Conservation (phyloP, 1,139 yeast species). For the Pichia terricola region DNA sequence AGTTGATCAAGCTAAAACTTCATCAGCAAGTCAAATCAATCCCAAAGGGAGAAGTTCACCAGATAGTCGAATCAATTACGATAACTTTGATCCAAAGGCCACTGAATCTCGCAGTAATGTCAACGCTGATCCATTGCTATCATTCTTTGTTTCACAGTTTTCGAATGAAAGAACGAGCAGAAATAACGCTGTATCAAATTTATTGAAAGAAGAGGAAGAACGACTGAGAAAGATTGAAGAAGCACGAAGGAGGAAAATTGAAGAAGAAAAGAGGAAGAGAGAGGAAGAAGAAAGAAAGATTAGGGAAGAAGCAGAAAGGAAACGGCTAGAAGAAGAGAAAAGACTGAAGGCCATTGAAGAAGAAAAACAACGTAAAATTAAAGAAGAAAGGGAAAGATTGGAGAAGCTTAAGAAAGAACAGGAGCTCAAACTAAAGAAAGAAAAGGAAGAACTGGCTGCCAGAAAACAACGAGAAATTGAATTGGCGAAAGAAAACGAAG, state of each 20-base stretch:
- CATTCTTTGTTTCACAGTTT: constrained; percentile 1
- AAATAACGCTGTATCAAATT: not conserved
- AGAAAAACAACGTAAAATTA: constrained; percentile 16
- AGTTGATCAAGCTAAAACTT: not conserved
- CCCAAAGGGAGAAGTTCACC: too few relatives aligned
- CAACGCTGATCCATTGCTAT: not conserved
- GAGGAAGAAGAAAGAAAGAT: constrained; percentile 6
- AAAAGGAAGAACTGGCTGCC: constrained; percentile 15
- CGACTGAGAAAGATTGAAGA: constrained; percentile 6
- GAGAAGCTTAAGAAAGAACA: constrained; percentile 13
- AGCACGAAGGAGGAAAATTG: constrained; percentile 11
- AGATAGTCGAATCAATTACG: too few relatives aligned
- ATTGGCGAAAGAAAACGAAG: constrained; percentile 8
- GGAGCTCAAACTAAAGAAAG: constrained; percentile 16
- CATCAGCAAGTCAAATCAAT: too few relatives aligned
- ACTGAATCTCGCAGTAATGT: too few relatives aligned
- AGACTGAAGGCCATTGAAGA: constrained; percentile 9
- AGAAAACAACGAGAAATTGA: constrained; percentile 13
- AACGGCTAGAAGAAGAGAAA: constrained; percentile 15
- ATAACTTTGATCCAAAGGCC: too few relatives aligned
- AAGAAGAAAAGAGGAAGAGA: constrained; percentile 12
- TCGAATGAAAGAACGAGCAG: constrained; percentile 1
- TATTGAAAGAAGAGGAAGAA: constrained; percentile 8
- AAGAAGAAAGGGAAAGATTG: constrained; percentile 12
- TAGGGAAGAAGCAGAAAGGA: constrained; percentile 12